phyloP scores from a whole-genome alignment of 768 basidiomycete genomes.

The Floccularia luteovirens region DNA sequence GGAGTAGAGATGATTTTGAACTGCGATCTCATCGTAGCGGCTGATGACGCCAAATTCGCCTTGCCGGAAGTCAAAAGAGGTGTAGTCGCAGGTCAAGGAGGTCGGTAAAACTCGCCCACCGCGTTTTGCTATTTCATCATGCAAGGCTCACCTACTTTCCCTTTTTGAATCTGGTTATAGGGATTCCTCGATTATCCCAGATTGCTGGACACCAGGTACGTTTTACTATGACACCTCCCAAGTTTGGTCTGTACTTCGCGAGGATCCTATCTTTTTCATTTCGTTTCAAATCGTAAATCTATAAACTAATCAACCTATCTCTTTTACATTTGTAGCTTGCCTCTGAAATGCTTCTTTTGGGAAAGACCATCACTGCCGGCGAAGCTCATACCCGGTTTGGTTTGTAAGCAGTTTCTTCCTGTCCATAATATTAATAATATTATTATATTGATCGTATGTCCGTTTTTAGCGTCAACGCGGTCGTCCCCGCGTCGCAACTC shows the following conservation, averaged over 20 bases:
- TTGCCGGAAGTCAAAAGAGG: conserved; percentile 77
- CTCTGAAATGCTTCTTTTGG: conserved; percentile 70
- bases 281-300: background rate
- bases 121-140: background rate
- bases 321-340: conserved; percentile 39
- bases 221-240: conserved; percentile 2
- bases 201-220: conserved; percentile 72
- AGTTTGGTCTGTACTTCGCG: no score
- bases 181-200: conserved; percentile 59
- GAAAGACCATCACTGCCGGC: conserved; percentile 55
- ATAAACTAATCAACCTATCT: background rate
- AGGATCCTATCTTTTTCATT: conserved; percentile 1
- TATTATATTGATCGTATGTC: conserved; percentile 1
- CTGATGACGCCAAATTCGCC: conserved; percentile 59
- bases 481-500: conserved; percentile 51
- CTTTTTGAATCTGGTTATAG: no score
- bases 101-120: conserved; percentile 31
- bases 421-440: no score
- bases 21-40: conserved; percentile 71
- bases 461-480: conserved; percentile 53
- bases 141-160: background rate
- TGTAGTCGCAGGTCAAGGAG: conserved; percentile 66
- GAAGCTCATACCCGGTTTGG: conserved; percentile 67
- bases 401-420: conserved; percentile 44
- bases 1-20: conserved; percentile 66